A percentile compares a stretch with the other conserved stretches of the same genome.
Conservation (phyloP, 2,329 filamentous ascomycete species). For the Cytospora chrysosperma region DNA sequence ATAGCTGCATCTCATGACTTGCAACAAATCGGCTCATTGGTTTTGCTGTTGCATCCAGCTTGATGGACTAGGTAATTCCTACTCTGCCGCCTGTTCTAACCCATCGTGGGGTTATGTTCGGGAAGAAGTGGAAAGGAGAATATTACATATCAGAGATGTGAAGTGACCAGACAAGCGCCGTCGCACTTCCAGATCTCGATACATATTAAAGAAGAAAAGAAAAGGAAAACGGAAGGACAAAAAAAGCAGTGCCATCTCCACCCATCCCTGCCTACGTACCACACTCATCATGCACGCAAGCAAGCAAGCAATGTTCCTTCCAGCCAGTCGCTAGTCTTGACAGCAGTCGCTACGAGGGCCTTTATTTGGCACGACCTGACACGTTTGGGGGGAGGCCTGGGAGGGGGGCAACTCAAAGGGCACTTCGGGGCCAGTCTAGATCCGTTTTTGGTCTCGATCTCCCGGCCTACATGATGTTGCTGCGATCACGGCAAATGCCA, state of each 20-base stretch:
- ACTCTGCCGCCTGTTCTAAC: neutral
- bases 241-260: neutral
- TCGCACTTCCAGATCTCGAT: neutral
- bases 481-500: constrained; percentile 19
- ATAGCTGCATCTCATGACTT: neutral
- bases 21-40: neutral
- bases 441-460: constrained; percentile 11
- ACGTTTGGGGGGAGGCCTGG: neutral
- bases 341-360: neutral
- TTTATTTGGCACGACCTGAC: constrained; percentile 5
- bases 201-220: neutral
- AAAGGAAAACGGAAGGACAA: too few relatives aligned
- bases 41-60: too few relatives aligned
- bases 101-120: neutral
- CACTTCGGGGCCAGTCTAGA: neutral
- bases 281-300: neutral
- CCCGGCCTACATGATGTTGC: constrained; percentile 17
- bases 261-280: neutral
- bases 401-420: too few relatives aligned
- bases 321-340: neutral
- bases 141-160: neutral
- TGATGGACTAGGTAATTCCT: neutral
- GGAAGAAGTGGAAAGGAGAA: neutral
- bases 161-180: neutral
- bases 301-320: neutral